Conservation (phyloP, 208 protist genomes). For the Leptomonas seymouri region DNA sequence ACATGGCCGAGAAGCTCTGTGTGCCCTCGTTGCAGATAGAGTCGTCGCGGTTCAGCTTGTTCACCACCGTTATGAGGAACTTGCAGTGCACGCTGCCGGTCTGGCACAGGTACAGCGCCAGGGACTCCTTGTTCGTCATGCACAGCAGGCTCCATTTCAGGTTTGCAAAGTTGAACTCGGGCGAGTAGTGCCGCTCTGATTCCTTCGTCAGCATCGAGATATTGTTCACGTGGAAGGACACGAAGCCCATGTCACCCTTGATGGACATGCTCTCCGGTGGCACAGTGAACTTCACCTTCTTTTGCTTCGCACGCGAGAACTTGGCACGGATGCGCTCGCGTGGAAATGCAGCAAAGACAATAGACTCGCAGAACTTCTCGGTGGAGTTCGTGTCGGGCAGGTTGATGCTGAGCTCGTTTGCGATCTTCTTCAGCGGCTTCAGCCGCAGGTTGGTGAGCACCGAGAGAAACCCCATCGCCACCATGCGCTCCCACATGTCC, state of each 20-base stretch:
- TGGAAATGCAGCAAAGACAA: constrained; percentile 89
- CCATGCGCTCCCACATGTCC: constrained; percentile 92
- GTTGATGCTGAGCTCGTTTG: constrained; percentile 67
- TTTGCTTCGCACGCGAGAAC: constrained; percentile 74
- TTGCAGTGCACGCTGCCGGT: constrained; percentile 91
- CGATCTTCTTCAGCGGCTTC: constrained; percentile 90
- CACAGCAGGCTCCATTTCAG: constrained; percentile 92
- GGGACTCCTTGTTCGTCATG: constrained; percentile 89
- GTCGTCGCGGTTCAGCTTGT: constrained; percentile 82
- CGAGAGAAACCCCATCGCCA: constrained; percentile 88
- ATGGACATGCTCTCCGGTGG: constrained; percentile 65
- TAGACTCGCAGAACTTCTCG: constrained; percentile 88
- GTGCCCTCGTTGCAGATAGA: constrained; percentile 92
- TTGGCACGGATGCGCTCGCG: constrained; percentile 79
- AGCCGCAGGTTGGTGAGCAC: constrained; percentile 90
- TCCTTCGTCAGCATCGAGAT: constrained; percentile 88
- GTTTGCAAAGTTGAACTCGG: constrained; percentile 85
- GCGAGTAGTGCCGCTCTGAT: constrained; percentile 89
- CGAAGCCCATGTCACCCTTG: constrained; percentile 92
- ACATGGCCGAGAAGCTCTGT: constrained; percentile 84
- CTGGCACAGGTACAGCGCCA: constrained; percentile 92
- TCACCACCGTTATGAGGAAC: constrained; percentile 91
- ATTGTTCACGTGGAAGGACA: constrained; percentile 88
- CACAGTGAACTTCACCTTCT: constrained; percentile 85
- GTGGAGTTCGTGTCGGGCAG: constrained; percentile 86